Base-by-base conservation (phyloP, 768 basidiomycete genomes). In the Chalciporus chontae region DNA sequence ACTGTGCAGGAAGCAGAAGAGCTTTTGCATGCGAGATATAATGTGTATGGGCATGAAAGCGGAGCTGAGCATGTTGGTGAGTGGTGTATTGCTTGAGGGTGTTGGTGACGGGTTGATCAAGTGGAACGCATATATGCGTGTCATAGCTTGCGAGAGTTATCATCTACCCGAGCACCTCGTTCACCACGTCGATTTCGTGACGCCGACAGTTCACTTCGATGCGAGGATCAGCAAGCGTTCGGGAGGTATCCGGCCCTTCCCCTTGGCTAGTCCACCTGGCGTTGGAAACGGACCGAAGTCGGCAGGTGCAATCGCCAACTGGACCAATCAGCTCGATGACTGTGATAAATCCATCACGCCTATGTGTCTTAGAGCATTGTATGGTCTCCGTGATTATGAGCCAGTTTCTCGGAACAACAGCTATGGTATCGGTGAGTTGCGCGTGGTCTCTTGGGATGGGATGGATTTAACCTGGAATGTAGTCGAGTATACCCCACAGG, bases 401-500 rank as follows among this genome's bases (percentile, higher is more conserved):
- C 81, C 81, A 0, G 17, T 69, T 1, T 69, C 74, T 0, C 53
- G 59, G 13, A 64, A 58, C 39, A 87, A 85, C 60, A 78, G 73
- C 37, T 76, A 79, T 44, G 85, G 82, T 21, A 72, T 86, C 69
- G 59, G 66, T 68, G 45, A 47, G 67, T 56, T n/a, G n/a, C 24
- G 17, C 27, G 8, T 29, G 5, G 6, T 43, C 4, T 40, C n/a
- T 13, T 51, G 43, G 15, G 48, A n/a, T n/a, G n/a, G n/a, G n/a
- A n/a, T n/a, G n/a, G n/a, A n/a, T n/a, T n/a, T n/a, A n/a, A n/a
- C n/a, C n/a, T 51, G 26, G 34, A 41, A 15, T n/a, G 31, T 48
- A 78, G 78, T 76, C 51, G 79, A 81, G 58, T 81, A 73, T 54
- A 75, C 76, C 4, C 80, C 79, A 0, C 72, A 78, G 51, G 64